Base-by-base conservation (phyloP, 192 early-diverging fungal genomes). In the Jimgerdemannia flammicorona region DNA sequence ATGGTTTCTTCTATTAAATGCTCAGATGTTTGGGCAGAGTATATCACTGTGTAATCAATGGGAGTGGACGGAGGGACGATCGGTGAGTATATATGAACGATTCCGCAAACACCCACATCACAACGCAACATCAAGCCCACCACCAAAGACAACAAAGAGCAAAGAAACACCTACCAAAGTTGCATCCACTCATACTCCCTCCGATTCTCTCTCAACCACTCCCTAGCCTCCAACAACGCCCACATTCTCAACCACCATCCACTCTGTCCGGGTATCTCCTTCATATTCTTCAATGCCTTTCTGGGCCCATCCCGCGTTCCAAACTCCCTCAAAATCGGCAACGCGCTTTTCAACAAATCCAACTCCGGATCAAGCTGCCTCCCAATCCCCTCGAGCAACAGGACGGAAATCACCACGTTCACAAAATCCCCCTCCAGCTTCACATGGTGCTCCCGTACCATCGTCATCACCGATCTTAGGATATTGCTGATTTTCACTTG, bases 371-470 rank as follows among this genome's bases (percentile, higher is more conserved):
- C 93, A 69, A 99, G 79, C 65, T 92, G 89, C 39, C 95, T 79
- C 4, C 98, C 98, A 80, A 99, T 94, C 0, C 98, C 98, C 80
- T 99, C 98, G 3, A 99, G 79, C 71, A 99, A 86, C 84, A 98
- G 88, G 72, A 97, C 94, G 7, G 93, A 90, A 49, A 99, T 90
- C 8, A 95, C 90, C 18, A 98, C 91, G 83, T 97, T 98, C 7
- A 94, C 91, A 84, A 98, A 99, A 75, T 97, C 96, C 0, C 96
- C 95, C 77, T 97, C 98, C 70, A 99, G 85, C 70, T 93, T 91
- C 1, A 99, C 96, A 74, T 95, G 95, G 80, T 99, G 95, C 4
- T 84, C 83, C n/a, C 96, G 87, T 3, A 98, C 96, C 88, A 94
- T 94, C 42, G 83, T 73, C 87, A 96, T 93, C 3, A 97, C 95